Evolutionary conservation across 768 basidiomycete genomes (phyloP), one percentile per base, ranked within the genome.

Genomic region (Russula compacta): DNA sequence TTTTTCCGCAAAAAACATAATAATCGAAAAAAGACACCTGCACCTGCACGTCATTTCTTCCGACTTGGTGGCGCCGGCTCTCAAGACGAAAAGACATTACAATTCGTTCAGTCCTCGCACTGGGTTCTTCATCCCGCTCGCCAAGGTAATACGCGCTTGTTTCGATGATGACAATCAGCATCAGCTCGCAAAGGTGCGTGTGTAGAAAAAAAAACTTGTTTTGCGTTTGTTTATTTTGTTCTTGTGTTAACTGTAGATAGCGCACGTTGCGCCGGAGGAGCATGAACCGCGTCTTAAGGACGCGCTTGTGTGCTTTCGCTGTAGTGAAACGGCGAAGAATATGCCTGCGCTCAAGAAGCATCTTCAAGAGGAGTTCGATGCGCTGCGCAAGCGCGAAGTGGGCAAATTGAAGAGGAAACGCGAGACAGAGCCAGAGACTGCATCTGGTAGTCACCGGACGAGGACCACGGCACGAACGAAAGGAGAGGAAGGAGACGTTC

Each of bases 71-170:
- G 86, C 86, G 0, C 78, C 82, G 9, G 75, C 73, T 54, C 73
- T 95, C 76, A 95, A 94, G 74, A 81, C 77, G 58, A 97, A 95
- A 77, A 89, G 87, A 69, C 94, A 97, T 66, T 89, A 92, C 73
- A 94, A 95, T 68, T 88, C 90, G 6, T 97, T 95, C 73, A 86
- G 89, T 67, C 93, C 93, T 0, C 81, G 82, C 51, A 76, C 81
- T 19, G 92, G 89, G 1, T 95, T 92, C 74, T 95, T 95, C 73
- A 68, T 95, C 3, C 81, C 84, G 62, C 73, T 94, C 17, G 78
- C 83, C 53, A 83, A 91, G 10, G 86, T 95, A n/a, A 73, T 95
- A n/a, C 74, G 89, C 47, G 78, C 80, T 2, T 93, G 92, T 92
- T 86, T 90, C 61, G 42, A 49, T 35, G 46, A 29, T 2, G 44